Base-by-base conservation (phyloP, 1,284 basidiomycete genomes). In the Coniferiporia sulphurascens region DNA sequence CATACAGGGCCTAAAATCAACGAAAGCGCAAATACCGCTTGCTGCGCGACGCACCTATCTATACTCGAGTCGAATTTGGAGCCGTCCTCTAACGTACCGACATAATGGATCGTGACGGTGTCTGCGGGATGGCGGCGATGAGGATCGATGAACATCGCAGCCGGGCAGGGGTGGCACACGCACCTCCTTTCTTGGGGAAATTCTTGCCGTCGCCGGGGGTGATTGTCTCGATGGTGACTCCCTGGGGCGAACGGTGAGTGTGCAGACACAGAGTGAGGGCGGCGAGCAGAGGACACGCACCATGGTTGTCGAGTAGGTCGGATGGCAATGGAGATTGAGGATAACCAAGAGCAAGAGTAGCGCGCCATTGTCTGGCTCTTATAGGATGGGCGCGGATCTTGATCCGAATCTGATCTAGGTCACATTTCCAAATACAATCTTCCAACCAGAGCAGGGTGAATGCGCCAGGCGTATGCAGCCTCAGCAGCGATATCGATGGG, bases 1-100 rank as follows among this genome's bases (percentile, higher is more conserved):
- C 41, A 55, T 41, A 41, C 27, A 27, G 5, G 27, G 27, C 27
- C 27, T 5, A 5, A 27, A 27, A 27, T 27, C 27, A 27, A 27
- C 27, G 27, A 27, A 27, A 43, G 41, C 41, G 41, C 41, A 21
- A 4, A 51, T 32, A 51, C 13, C 3, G 38, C 9, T 22, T 3
- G 35, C 21, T 21, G 41, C 35, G 45, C 12, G 21, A 62, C 76
- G 68, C 67, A 83, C 83, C 88, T 84, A 71, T 85, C 85, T 69
- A 82, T 71, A 67, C 85, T 89, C 15, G 88, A 90, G 72, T 91
- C 88, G 70, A 91, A 91, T 67, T 75, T 74, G 38, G 61, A 59
- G 44, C 70, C 71, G 56, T 70, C 63, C n/a, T 60, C 48, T 38
- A 72, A 62, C 12, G 63, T 71, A n/a, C 70, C 71, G 38, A 66